A percentile compares a stretch with the other conserved stretches of the same genome.
phyloP scores from a whole-genome alignment of 2,329 filamentous ascomycete species.

The Fonsecaea erecta region DNA sequence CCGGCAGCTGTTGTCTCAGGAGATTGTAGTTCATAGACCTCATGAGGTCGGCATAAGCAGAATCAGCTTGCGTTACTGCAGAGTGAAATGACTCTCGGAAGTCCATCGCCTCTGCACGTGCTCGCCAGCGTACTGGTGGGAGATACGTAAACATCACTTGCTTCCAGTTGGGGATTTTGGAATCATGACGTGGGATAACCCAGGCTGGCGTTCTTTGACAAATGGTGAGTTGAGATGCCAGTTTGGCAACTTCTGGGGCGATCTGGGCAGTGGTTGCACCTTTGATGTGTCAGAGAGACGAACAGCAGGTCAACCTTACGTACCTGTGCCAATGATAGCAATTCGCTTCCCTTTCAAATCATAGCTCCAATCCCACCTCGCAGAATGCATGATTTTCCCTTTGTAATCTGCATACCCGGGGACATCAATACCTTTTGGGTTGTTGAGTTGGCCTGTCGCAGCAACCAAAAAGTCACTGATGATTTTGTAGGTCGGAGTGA shows the following conservation, averaged over 20 bases:
- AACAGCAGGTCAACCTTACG: background rate
- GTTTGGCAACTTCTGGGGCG: conserved; percentile 59
- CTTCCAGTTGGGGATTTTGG: conserved; percentile 49
- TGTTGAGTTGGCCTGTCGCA: conserved; percentile 63
- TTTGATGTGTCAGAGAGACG: conserved; percentile 34
- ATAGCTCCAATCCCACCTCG: conserved; percentile 56
- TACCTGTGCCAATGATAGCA: conserved; percentile 63
- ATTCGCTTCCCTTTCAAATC: conserved; percentile 59
- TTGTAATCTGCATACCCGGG: conserved; percentile 38
- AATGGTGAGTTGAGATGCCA: conserved; percentile 56
- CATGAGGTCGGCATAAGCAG: conserved; percentile 48
- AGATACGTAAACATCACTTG: conserved; percentile 54
- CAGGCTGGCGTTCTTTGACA: conserved; percentile 65
- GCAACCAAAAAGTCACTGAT: conserved; percentile 61
- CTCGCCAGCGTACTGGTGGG: conserved; percentile 56
- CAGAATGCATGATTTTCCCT: conserved; percentile 41
- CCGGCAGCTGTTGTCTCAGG: conserved; percentile 54
- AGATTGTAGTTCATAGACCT: conserved; percentile 44
- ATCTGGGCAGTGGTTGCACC: conserved; percentile 64
- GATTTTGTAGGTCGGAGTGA: conserved; percentile 59
- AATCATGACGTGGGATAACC: conserved; percentile 60
- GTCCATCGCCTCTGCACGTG: conserved; percentile 50
- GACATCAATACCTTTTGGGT: conserved; percentile 48
- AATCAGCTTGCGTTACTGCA: conserved; percentile 48
- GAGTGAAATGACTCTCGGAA: conserved; percentile 52